Evolutionary conservation across 2,329 filamentous ascomycete species (phyloP).

Genomic region (Ceratocystis alfenasii): DNA sequence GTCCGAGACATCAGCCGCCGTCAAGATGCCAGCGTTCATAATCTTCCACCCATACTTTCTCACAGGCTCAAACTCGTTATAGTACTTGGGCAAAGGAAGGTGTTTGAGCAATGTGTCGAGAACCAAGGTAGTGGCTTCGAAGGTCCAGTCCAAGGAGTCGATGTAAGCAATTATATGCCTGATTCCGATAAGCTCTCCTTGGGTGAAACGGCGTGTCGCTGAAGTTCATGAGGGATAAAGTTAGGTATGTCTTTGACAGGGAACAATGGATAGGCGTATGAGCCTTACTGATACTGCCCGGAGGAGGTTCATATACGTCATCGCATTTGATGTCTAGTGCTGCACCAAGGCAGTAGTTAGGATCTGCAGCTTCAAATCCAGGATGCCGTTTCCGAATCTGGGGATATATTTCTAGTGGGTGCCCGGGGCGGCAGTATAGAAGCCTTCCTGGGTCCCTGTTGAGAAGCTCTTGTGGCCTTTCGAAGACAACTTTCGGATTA

Average conservation of each 20-base stretch:
- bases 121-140: slow-evolving; percentile 3
- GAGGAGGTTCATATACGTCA: slow-evolving; percentile 7
- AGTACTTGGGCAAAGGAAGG: slow-evolving; percentile 9
- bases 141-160: slow-evolving; percentile 12
- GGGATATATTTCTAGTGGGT: slow-evolving; percentile 8
- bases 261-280: no score
- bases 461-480: not conserved
- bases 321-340: slow-evolving; percentile 5
- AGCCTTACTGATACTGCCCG: not conserved
- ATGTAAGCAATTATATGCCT: slow-evolving; percentile 6
- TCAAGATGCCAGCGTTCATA: not conserved
- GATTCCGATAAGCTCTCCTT: slow-evolving; percentile 1
- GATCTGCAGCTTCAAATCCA: slow-evolving; percentile 2
- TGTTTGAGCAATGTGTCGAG: slow-evolving; percentile 12
- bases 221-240: not conserved
- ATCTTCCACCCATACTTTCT: slow-evolving; percentile 5
- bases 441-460: not conserved
- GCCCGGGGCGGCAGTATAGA: not conserved
- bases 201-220: slow-evolving; percentile 7
- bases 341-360: slow-evolving; percentile 6
- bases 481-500: not conserved
- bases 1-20: not conserved
- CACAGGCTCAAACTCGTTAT: slow-evolving; percentile 10
- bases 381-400: slow-evolving; percentile 1
- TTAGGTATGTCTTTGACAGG: not conserved